Conservation (phyloP, 2,329 filamentous ascomycete genomes). For the Hypocreales sp. region DNA sequence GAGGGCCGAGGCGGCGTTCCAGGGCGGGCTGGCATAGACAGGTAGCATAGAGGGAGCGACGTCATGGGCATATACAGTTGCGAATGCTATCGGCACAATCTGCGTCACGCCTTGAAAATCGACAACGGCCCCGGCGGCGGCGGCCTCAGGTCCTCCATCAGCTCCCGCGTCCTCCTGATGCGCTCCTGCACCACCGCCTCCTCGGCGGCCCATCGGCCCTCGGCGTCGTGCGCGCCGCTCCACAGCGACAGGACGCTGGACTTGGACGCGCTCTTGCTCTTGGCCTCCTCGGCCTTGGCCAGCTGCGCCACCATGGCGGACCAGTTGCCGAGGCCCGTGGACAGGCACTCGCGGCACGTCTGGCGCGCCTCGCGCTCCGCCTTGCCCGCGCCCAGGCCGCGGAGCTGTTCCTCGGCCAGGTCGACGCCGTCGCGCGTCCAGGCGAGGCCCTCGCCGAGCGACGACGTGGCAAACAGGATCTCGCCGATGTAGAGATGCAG, state of each 20-base stretch:
- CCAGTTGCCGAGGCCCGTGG: constrained; percentile 70
- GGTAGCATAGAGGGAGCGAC: too few species aligned
- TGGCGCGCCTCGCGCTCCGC: constrained; percentile 19
- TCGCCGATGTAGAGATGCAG: constrained; percentile 87
- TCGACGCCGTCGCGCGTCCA: constrained; percentile 88
- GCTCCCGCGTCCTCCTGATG: constrained; percentile 30
- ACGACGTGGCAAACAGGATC: constrained; percentile 59
- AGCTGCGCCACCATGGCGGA: constrained; percentile 59
- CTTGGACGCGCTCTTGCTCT: constrained; percentile 18
- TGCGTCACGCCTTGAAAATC: constrained; percentile 23
- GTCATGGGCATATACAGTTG: too few species aligned
- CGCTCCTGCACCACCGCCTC: constrained; percentile 37
- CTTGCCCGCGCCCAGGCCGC: constrained; percentile 18
- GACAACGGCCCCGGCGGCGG: constrained; percentile 17
- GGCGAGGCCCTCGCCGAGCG: constrained; percentile 54
- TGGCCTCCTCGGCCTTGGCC: constrained; percentile 30
- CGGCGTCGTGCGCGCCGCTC: constrained; percentile 16
- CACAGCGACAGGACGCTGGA: constrained; percentile 21
- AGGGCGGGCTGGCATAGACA: too few species aligned
- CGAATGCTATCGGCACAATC: too few species aligned
- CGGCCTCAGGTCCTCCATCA: constrained; percentile 32
- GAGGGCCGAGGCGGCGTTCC: too few species aligned
- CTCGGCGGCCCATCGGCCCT: constrained; percentile 38
- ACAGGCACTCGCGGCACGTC: constrained; percentile 63
- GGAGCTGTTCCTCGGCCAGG: constrained; percentile 55